Evolutionary conservation across 2,329 filamentous ascomycete species (phyloP).

Genomic region (Aureobasidium mangrovei): DNA sequence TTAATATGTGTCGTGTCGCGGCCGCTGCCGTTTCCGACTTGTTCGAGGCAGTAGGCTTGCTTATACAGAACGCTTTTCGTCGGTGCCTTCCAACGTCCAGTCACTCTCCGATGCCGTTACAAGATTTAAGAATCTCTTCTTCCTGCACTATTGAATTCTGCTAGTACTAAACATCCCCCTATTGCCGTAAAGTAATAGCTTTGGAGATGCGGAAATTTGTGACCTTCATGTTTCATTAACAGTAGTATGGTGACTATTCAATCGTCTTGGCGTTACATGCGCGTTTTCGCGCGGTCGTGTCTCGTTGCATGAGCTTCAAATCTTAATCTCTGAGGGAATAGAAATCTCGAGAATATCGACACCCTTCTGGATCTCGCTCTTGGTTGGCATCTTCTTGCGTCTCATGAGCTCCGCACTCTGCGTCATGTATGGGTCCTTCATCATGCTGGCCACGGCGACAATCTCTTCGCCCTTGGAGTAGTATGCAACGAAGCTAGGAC

Average conservation of each 20-base stretch:
- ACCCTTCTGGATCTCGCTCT: slow-evolving; percentile 63
- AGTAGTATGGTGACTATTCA: slow-evolving; percentile 6
- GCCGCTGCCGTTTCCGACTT: not conserved
- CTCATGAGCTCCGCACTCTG: slow-evolving; percentile 82
- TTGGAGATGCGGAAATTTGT: not conserved
- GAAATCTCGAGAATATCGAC: slow-evolving; percentile 38
- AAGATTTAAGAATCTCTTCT: not conserved
- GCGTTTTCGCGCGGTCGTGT: not conserved
- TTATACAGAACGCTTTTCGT: too few species aligned
- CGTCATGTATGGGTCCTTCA: slow-evolving; percentile 74
- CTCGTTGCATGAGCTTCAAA: slow-evolving; percentile 21
- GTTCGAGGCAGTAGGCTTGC: not conserved
- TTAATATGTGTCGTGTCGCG: not conserved
- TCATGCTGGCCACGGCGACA: slow-evolving; percentile 86
- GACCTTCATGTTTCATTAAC: slow-evolving; percentile 7
- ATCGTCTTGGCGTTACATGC: slow-evolving; percentile 11
- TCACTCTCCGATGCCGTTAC: slow-evolving; percentile 5
- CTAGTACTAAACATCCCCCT: not conserved
- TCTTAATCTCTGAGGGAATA: slow-evolving; percentile 38
- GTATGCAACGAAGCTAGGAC: slow-evolving; percentile 75
- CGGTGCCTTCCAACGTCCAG: not conserved
- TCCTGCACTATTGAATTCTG: slow-evolving; percentile 6
- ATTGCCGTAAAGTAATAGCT: too few species aligned
- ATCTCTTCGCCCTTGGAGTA: slow-evolving; percentile 81
- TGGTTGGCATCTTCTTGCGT: slow-evolving; percentile 69